These are phyloP conservation scores for Crithidia brevicula DNA, from an alignment of 208 protist genomes.

Conservation along the genomic window DNA sequence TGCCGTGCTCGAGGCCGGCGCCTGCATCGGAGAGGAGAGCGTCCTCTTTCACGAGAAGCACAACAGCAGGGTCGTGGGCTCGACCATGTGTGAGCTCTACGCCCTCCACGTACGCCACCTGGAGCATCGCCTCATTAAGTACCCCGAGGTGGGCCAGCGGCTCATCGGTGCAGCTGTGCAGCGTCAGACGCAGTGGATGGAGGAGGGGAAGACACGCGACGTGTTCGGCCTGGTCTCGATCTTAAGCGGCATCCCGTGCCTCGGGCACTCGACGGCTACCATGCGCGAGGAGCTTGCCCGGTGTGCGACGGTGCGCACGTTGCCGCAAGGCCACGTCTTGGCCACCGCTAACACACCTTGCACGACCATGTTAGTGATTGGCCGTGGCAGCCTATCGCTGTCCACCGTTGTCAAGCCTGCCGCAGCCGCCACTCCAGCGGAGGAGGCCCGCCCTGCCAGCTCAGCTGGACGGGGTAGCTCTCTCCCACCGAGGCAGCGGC, in stretches of 20 bases:
- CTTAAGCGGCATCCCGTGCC: slow-evolving; percentile 77
- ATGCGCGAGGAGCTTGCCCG: slow-evolving; percentile 65
- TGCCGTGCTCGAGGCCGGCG: slow-evolving; percentile 62
- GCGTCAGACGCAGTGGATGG: slow-evolving; percentile 67
- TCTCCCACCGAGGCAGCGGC: background rate
- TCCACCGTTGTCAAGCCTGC: slow-evolving; percentile 13
- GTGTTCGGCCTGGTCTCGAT: slow-evolving; percentile 73
- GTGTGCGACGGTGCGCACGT: slow-evolving; percentile 43
- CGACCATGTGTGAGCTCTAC: slow-evolving; percentile 84
- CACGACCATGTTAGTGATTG: slow-evolving; percentile 76
- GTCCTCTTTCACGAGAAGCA: slow-evolving; percentile 80
- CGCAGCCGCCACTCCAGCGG: background rate
- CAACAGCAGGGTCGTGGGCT: slow-evolving; percentile 70
- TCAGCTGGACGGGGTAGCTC: background rate
- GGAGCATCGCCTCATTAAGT: slow-evolving; percentile 61
- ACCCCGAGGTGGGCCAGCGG: slow-evolving; percentile 47
- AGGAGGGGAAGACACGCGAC: slow-evolving; percentile 65
- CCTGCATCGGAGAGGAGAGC: slow-evolving; percentile 82
- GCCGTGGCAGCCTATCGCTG: slow-evolving; percentile 63
- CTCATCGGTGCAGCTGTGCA: slow-evolving; percentile 56
- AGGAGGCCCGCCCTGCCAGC: background rate
- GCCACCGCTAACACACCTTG: slow-evolving; percentile 51
- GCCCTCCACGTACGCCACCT: slow-evolving; percentile 62
- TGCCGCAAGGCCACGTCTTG: slow-evolving; percentile 59
- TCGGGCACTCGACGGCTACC: slow-evolving; percentile 79